These are phyloP conservation scores for Carex pumila DNA, from an alignment of 176 grass and related monocot genomes.

Conservation along the genomic window DNA sequence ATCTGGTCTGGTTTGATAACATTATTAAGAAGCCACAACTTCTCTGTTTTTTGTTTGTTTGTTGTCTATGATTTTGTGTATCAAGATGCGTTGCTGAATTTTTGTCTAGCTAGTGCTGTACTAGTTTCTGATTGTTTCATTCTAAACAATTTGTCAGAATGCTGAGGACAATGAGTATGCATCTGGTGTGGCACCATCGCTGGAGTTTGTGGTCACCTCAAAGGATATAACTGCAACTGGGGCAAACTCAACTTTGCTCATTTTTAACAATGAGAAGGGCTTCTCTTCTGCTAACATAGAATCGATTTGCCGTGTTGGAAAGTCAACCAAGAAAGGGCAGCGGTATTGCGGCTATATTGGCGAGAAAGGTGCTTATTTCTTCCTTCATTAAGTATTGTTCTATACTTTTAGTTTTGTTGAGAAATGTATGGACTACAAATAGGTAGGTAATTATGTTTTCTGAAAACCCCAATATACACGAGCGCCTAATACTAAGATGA, in stretches of 20 bases:
- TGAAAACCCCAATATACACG: background rate
- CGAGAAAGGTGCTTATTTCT: slow-evolving; percentile 14
- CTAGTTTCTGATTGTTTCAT: background rate
- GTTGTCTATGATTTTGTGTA: background rate
- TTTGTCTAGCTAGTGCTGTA: background rate
- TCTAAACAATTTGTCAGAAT: background rate
- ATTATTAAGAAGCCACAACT: background rate
- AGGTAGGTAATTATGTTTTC: background rate
- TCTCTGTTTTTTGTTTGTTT: background rate
- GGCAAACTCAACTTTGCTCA: slow-evolving; percentile 2
- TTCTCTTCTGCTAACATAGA: slow-evolving; percentile 8
- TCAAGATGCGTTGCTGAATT: background rate
- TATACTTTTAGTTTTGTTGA: background rate
- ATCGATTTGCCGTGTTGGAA: background rate
- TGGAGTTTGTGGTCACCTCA: slow-evolving; percentile 16
- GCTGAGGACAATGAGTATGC: slow-evolving; percentile 21
- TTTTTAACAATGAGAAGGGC: slow-evolving; percentile 23
- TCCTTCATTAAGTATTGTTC: background rate
- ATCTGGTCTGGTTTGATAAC: no score
- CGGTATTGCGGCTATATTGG: slow-evolving; percentile 11
- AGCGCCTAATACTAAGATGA: background rate
- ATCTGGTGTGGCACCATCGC: background rate
- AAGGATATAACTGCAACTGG: slow-evolving; percentile 14
- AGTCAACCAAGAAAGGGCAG: slow-evolving; percentile 17
- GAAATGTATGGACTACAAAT: background rate